Evolutionary conservation across 2,329 filamentous ascomycete genomes (phyloP), one percentile per base, ranked within the genome.

Genomic region (Arthrocladium fulminans): DNA sequence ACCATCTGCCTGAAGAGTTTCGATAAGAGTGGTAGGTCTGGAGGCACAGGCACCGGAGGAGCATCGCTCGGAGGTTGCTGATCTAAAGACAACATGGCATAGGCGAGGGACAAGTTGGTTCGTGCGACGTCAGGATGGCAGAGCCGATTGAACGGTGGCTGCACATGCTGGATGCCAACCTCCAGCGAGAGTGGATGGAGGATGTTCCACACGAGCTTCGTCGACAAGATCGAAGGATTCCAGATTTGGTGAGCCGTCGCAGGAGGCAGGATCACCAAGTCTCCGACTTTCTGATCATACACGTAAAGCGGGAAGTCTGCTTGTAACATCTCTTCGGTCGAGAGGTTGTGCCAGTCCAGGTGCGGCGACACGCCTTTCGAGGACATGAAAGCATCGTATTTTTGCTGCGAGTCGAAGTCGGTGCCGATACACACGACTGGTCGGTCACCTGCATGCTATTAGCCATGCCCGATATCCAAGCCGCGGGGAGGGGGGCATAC

Each of bases 161-260:
- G 62, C 3, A 65, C 58, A 50, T 65, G 61, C 41, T 62, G 54
- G 38, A 65, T 60, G 39, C 63, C 64, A 27, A 61, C 59, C 38
- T 59, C 56, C 6, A 65, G 51, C 10, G 63, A 65, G 5, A 63
- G 57, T 12, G 60, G 53, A 54, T 65, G 64, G 42, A 66, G 58
- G 19, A 65, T 63, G 45, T 65, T 65, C 64, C 64, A 65, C 24
- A 65, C 64, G 13, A 65, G 53, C 47, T 65, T 65, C 13, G 63
- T 64, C 10, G 63, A 63, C 45, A 65, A 53, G 2, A 57, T 53
- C 27, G 59, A 60, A 15, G 63, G 56, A 49, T 66, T 65, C 63
- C 63, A 65, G 34, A 66, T 57, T 47, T 66, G 64, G 49, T 66
- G 63, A 9, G 63, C 60, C 39, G 64, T 65, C 17, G 61, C 60